Evolutionary conservation across 768 basidiomycete species (phyloP).

Genomic region (Termitomyces sp.): DNA sequence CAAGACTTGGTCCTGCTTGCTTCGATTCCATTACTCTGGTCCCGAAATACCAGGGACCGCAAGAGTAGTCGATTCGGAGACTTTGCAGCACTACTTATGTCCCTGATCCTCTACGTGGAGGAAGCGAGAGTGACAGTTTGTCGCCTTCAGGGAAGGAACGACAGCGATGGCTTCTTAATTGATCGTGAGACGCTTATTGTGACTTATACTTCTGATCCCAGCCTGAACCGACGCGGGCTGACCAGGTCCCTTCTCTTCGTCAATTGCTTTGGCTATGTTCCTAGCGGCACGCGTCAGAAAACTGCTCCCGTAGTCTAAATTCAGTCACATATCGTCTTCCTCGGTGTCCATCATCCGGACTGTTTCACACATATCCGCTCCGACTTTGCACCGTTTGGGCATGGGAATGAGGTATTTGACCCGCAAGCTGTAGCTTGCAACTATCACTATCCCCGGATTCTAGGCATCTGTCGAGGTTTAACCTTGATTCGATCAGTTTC

Average conservation of each 20-base stretch:
- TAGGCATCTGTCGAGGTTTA: slow-evolving; percentile 5
- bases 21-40: background rate
- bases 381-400: slow-evolving; percentile 7
- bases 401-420: slow-evolving; percentile 4
- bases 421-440: slow-evolving; percentile 1
- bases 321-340: slow-evolving; percentile 13
- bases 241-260: slow-evolving; percentile 15
- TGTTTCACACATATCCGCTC: slow-evolving; percentile 9
- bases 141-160: slow-evolving; percentile 7
- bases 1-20: background rate
- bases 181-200: slow-evolving; percentile 12
- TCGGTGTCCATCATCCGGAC: slow-evolving; percentile 13
- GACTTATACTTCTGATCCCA: slow-evolving; percentile 12
- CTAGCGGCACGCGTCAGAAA: slow-evolving; percentile 20
- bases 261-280: slow-evolving; percentile 12
- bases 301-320: slow-evolving; percentile 18
- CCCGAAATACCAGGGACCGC: background rate
- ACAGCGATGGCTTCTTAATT: slow-evolving; percentile 11
- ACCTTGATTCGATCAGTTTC: slow-evolving; percentile 9
- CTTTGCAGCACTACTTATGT: slow-evolving; percentile 2
- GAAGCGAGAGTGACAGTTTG: slow-evolving; percentile 1
- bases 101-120: slow-evolving; percentile 12
- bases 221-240: slow-evolving; percentile 12
- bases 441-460: slow-evolving; percentile 5
- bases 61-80: background rate